Base-by-base conservation (phyloP, 129 eudicot species). In the Logfia minima region DNA sequence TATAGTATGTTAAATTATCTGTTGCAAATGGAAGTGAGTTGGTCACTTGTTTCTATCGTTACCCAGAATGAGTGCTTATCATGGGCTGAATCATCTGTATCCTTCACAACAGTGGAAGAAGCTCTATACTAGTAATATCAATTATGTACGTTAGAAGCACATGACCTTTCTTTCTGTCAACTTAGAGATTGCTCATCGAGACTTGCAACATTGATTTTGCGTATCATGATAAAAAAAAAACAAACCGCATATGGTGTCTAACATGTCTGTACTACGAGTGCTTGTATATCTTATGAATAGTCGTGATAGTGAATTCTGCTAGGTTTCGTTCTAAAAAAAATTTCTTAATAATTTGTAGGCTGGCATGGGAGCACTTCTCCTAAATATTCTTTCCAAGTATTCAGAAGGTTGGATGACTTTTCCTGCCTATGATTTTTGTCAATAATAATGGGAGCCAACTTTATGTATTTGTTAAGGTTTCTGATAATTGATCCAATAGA, bases 331-430 rank as follows among this genome's bases (percentile, higher is more conserved):
- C n/a, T n/a, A n/a, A n/a, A n/a, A n/a, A n/a, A n/a, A n/a, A n/a
- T n/a, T n/a, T n/a, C n/a, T n/a, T 34, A 29, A 55, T 68, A 34
- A 66, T 74, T 31, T 69, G 29, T 73, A 95, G 99, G 96, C 99
- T 76, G 94, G 97, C 70, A 87, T 84, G 87, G 96, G 97, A 58
- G 93, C 97, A 70, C 92, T 95, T 66, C 88, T 95, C 45, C 78
- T 95, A 59, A 95, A 92, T 88, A 85, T 95, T 83, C 90, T 95
- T 68, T 89, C 99, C 0, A 91, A 92, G 77, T 95, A 91, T 70
- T 88, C 94, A 6, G 97, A 95, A 79, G 99, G 99, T 95, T 29
- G 37, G 61, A 35, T 14, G 59, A 48, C 48, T 66, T 71, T 58
- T 45, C 62, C 56, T 35, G 35, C 48, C 22, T 28, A 39, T 53